Evolutionary conservation across 768 basidiomycete species (phyloP).

Genomic region (Tricholoma matsutake): DNA sequence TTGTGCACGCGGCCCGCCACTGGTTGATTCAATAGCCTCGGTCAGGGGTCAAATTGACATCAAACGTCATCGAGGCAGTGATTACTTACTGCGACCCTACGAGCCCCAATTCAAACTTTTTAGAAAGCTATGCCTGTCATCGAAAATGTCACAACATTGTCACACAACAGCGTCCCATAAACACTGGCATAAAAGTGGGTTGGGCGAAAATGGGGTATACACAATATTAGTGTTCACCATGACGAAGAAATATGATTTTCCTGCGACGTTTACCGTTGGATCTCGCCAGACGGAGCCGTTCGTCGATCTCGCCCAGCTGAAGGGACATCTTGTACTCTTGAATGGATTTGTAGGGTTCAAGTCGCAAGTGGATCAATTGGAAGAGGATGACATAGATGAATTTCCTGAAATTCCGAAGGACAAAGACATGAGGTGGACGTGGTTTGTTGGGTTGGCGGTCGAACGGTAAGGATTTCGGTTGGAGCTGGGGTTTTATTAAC

Average conservation of each 20-base stretch:
- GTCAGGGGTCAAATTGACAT: too few relatives aligned
- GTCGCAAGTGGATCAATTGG: constrained; percentile 5
- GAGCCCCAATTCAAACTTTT: too few relatives aligned
- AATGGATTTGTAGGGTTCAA: constrained; percentile 11
- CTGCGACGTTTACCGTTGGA: not conserved
- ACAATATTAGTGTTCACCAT: not conserved
- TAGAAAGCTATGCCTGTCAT: too few relatives aligned
- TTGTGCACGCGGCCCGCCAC: too few relatives aligned
- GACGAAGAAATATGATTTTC: not conserved
- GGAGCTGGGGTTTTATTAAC: not conserved
- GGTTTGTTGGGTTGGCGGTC: constrained; percentile 19
- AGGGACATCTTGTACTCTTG: constrained; percentile 19
- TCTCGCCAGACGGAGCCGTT: constrained; percentile 8
- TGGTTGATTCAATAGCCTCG: too few relatives aligned
- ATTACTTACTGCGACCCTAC: too few relatives aligned
- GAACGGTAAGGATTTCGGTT: constrained; percentile 12
- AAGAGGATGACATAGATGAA: not conserved
- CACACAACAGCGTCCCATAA: too few relatives aligned
- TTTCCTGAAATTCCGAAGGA: not conserved
- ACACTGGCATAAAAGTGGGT: too few relatives aligned
- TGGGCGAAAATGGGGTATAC: too few relatives aligned
- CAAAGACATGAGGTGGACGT: constrained; percentile 13
- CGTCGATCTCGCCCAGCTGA: constrained; percentile 12
- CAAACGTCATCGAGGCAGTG: too few relatives aligned
- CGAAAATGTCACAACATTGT: too few relatives aligned